phyloP scores from a whole-genome alignment of 371 early-diverging fungal genomes.

The Apophysomyces elegans region DNA sequence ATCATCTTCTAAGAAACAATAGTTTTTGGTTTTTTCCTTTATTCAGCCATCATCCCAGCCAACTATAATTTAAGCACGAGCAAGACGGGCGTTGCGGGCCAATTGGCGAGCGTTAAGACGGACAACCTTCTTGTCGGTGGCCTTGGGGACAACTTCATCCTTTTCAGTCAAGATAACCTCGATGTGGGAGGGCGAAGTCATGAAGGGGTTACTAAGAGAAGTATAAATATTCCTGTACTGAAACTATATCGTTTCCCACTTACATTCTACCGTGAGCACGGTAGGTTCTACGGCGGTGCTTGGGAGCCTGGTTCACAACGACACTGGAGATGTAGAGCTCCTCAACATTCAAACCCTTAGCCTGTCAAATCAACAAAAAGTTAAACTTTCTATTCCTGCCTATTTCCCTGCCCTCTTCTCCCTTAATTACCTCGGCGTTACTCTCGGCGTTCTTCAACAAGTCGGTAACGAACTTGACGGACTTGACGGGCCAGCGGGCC shows the following conservation, averaged over 20 bases:
- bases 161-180: constrained; percentile 92
- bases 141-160: constrained; percentile 77
- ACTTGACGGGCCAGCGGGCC: constrained; percentile 99
- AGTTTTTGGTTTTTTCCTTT: background rate
- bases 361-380: constrained; percentile 31
- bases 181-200: constrained; percentile 97
- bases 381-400: background rate
- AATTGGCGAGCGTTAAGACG: constrained; percentile 62
- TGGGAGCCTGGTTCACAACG: constrained; percentile 98
- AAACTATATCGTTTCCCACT: too few species aligned
- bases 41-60: background rate
- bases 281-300: constrained; percentile 97
- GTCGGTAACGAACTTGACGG: constrained; percentile 89
- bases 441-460: constrained; percentile 97
- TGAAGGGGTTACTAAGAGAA: constrained; percentile 76
- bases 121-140: constrained; percentile 61
- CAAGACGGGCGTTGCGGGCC: constrained; percentile 61
- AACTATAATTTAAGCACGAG: constrained; percentile 38
- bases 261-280: constrained; percentile 98
- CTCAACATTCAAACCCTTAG: constrained; percentile 92
- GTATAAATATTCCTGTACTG: too few species aligned
- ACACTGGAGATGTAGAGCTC: constrained; percentile 92
- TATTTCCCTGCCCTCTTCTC: background rate
- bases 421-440: constrained; percentile 75
- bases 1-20: too few species aligned